These are phyloP conservation scores for Neostapfia colusana DNA, from an alignment of 176 grass and related monocot genomes.

Conservation along the genomic window DNA sequence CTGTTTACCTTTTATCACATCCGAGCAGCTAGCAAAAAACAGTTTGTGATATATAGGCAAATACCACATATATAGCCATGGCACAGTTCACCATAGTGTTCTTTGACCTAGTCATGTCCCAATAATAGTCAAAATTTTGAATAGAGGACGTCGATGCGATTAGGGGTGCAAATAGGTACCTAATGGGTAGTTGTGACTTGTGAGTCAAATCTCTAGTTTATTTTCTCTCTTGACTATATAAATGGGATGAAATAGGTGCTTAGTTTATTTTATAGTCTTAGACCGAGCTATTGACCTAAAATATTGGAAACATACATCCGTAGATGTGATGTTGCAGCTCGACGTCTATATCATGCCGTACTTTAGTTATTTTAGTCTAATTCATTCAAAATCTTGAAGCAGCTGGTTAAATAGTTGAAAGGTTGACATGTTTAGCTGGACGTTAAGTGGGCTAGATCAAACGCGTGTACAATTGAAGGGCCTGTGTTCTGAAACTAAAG, in stretches of 20 bases:
- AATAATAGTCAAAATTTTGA: background rate
- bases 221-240: no score
- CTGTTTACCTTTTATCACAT: no score
- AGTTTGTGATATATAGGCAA: background rate
- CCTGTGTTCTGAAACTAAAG: background rate
- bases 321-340: background rate
- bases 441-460: background rate
- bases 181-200: no score
- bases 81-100: no score
- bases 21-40: no score
- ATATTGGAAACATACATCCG: no score
- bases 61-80: slow-evolving; percentile 31
- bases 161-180: no score
- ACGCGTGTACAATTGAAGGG: background rate
- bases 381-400: background rate
- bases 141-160: slow-evolving; percentile 1
- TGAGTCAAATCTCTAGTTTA: no score
- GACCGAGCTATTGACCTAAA: no score
- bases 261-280: no score
- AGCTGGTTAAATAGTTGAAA: background rate
- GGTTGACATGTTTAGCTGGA: background rate
- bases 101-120: no score
- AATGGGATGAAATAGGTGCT: no score
- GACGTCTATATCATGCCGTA: background rate
- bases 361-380: background rate